Base-by-base conservation (phyloP, 768 basidiomycete genomes). In the Peribolospora baueri region DNA sequence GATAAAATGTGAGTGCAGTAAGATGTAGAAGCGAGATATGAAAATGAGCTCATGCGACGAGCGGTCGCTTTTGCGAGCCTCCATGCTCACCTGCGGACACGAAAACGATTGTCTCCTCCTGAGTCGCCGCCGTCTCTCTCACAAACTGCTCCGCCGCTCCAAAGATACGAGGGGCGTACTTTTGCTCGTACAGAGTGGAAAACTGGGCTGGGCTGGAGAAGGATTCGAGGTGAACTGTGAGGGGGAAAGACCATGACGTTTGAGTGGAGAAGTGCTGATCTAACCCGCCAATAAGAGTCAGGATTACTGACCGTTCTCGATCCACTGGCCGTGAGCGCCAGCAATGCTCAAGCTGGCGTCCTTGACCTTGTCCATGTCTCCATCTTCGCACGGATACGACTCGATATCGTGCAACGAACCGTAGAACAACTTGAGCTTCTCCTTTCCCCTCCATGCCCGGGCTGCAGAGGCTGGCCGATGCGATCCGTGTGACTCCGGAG, bases 351-450 rank as follows among this genome's bases (percentile, higher is more conserved):
- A 76, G 1, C 86, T 91, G 0, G 91, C 91, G 2, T 87, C 85
- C 66, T 86, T 81, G 10, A 93, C 74, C 13, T 87, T 68, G 3
- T 73, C 72, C 2, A 74, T 63, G 65, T 86, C 83, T 1, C 88
- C 87, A 51, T 90, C 87, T 80, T 90, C 59, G 53, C 56, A 56
- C 0, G 61, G 55, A 40, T 60, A 64, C 3, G 59, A 61, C 37
- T 88, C 71, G 48, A 95, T 76, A 60, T 97, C 91, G 64, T 98
- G 91, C n/a, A 90, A 70, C 7, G 84, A 88, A 0, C 84, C 85
- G 57, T 95, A 98, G 65, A 79, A 93, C 42, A 88, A 68, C 58
- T 76, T 74, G 0, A 79, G 56, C 3, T 61, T 63, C 3, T 41
- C 55, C 42, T 40, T 73, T 1, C 76, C 75, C 2, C 67, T 66